These are phyloP conservation scores for Xylariaceae sp. DNA, from an alignment of 2,329 filamentous ascomycete genomes.

Conservation along the genomic window DNA sequence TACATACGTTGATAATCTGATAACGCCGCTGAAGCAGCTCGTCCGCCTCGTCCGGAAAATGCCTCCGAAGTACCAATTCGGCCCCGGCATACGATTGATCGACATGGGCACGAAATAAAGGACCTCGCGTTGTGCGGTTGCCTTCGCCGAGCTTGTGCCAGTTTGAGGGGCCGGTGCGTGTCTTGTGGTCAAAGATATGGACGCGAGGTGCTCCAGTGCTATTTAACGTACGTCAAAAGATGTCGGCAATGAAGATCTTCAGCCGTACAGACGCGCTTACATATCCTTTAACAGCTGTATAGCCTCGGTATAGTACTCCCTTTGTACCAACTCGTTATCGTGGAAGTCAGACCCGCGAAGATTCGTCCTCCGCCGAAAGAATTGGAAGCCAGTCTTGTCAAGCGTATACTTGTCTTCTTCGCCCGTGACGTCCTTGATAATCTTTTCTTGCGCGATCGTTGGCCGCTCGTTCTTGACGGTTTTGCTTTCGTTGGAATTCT, in stretches of 20 bases:
- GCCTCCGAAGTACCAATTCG: conserved; percentile 41
- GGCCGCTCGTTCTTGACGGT: conserved; percentile 50
- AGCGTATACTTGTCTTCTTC: conserved; percentile 48
- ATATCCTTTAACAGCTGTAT: conserved; percentile 67
- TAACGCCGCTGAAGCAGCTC: conserved; percentile 43
- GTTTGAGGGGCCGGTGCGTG: conserved; percentile 56
- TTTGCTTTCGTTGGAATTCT: conserved; percentile 27
- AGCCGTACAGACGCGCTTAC: conserved; percentile 32
- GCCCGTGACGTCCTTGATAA: conserved; percentile 47
- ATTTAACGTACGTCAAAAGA: conserved; percentile 35
- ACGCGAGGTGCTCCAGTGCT: conserved; percentile 66
- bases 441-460: conserved; percentile 50
- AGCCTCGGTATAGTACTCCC: conserved; percentile 74
- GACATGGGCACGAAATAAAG: conserved; percentile 39
- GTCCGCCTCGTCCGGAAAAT: conserved; percentile 43
- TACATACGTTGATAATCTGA: conserved; percentile 39
- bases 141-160: conserved; percentile 73
- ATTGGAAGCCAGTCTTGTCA: conserved; percentile 51
- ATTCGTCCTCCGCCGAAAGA: conserved; percentile 39
- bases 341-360: conserved; percentile 41
- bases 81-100: conserved; percentile 51
- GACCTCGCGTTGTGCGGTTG: conserved; percentile 52
- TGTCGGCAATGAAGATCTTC: no score
- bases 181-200: conserved; percentile 75
- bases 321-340: conserved; percentile 65